Conservation (phyloP, 2,329 filamentous ascomycete species). For the Penicillium verrucosum region DNA sequence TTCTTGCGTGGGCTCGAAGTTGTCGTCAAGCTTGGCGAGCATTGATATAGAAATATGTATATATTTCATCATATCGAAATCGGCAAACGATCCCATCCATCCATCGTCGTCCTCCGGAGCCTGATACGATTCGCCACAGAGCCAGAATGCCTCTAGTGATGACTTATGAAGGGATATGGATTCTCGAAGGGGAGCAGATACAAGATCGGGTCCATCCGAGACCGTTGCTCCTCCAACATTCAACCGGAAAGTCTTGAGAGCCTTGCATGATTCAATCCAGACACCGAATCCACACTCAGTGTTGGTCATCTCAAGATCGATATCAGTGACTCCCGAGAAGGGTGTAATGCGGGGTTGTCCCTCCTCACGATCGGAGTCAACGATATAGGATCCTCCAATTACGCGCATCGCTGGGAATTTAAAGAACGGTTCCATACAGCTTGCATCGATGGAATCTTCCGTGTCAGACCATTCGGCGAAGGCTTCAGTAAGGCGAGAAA, state of each 20-base stretch:
- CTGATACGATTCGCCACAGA: not conserved
- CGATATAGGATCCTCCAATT: not conserved
- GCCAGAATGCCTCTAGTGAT: not conserved
- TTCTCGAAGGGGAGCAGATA: not conserved
- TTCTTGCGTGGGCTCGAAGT: not conserved
- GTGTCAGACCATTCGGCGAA: not conserved
- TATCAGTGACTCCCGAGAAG: not conserved
- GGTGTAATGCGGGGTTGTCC: not conserved
- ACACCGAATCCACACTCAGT: not conserved
- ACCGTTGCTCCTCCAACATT: not conserved
- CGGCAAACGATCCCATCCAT: not conserved
- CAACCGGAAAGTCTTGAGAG: not conserved
- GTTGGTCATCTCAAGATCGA: not conserved
- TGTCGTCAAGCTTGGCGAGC: not conserved
- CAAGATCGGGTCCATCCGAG: not conserved
- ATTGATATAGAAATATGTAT: not conserved
- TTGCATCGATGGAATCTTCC: not conserved
- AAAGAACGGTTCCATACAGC: conserved; percentile 2
- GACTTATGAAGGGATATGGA: not conserved
- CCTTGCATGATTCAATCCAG: conserved; percentile 1
- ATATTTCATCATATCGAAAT: not conserved
- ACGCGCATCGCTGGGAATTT: not conserved
- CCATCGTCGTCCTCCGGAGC: not conserved
- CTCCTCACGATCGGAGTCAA: not conserved
- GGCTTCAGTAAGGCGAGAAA: not conserved